Evolutionary conservation across 2,329 filamentous ascomycete genomes (phyloP), one percentile per base, ranked within the genome.

Genomic region (Exophiala lecanii-corni): DNA sequence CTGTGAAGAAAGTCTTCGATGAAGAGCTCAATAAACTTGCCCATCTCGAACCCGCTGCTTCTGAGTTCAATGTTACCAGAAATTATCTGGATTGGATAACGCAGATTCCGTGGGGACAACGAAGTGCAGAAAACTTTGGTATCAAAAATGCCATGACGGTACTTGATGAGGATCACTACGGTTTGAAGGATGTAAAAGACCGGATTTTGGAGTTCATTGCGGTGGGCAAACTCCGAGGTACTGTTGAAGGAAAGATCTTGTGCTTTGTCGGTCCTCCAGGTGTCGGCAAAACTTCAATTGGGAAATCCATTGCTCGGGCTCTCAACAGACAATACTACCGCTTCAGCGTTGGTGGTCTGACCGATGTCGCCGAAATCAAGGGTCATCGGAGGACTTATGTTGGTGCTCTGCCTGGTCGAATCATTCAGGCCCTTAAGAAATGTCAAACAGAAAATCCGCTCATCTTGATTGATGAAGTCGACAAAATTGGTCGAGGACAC

Each of bases 1-100:
- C 84, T 2, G 92, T 98, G 33, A 88, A 88, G 63, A 97, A 96
- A 68, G 89, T 97, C 2, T 98, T 98, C 59, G 92, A 98, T 45
- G 92, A 98, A 62, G 92, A 98, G 66, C 77, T 98, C 57, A 96
- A 94, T 72, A 98, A 98, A 71, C 78, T 98, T 33, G 87, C 89
- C 6, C 89, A 96, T 61, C 75, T 98, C 4, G 94, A 98, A 64
- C 87, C 92, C 17, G 89, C 89, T 9, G 92, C 92, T 3, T 97
- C 91, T 1, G 92, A 98, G 64, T 98, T 97, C 66, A 98, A 98
- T 56, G 94, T 98, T 32, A 98, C 92, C 16, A 78, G 94, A 49
- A 98, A 98, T 66, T 98, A 98, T 65, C 74, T 98, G 26, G 94
- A 98, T 68, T 98, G 94, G 92, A 76, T 98, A 30, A 98, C 92